phyloP scores from a whole-genome alignment of 176 grass and related monocot genomes.

The Rhynchospora pubera region DNA sequence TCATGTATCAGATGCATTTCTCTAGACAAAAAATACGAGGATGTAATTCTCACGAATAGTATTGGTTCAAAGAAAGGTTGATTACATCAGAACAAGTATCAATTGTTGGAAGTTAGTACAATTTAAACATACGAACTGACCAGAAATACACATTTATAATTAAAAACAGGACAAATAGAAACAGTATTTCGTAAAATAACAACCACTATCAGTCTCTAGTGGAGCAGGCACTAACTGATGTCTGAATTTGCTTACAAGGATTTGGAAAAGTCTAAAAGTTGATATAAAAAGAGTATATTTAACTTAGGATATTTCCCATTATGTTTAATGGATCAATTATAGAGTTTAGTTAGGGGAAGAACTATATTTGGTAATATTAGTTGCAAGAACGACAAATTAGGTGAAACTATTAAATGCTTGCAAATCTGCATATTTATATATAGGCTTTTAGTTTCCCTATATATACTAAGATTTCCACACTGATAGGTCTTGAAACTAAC shows the following conservation, averaged over 20 bases:
- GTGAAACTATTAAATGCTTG: background rate
- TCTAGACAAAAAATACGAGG: background rate
- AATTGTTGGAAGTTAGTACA: background rate
- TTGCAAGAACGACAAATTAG: background rate
- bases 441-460: background rate
- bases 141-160: background rate
- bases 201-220: background rate
- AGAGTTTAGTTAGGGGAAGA: background rate
- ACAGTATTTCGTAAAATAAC: background rate
- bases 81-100: background rate
- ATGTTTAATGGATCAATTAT: background rate
- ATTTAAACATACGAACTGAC: background rate
- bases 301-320: background rate
- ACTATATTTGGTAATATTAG: background rate
- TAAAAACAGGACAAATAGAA: background rate
- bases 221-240: background rate
- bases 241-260: background rate
- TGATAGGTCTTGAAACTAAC: background rate
- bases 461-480: background rate
- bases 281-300: background rate
- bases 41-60: background rate
- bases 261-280: background rate
- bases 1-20: background rate
- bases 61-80: background rate
- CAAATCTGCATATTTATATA: background rate